These are phyloP conservation scores for Diddensiella caesifluorescens DNA, from an alignment of 805 yeast species.

Conservation along the genomic window DNA sequence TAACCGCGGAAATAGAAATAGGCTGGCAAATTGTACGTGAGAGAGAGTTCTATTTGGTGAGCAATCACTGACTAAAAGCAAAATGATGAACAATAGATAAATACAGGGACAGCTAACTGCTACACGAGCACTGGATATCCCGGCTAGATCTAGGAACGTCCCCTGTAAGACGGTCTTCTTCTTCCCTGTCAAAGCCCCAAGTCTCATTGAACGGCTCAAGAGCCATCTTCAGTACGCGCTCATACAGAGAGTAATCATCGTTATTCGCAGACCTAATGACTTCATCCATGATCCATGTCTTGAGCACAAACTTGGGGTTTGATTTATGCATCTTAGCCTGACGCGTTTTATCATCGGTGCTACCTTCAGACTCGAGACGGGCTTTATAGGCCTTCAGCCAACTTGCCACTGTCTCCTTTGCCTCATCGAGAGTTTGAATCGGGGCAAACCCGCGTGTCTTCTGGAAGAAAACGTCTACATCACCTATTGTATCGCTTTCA, in stretches of 20 bases:
- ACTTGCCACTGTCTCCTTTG: constrained; percentile 39
- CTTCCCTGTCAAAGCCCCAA: constrained; percentile 62
- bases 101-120: constrained; percentile 19
- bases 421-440: constrained; percentile 29
- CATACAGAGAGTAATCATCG: constrained; percentile 47
- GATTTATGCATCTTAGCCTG: constrained; percentile 37
- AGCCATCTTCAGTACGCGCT: constrained; percentile 66
- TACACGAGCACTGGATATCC: constrained; percentile 73
- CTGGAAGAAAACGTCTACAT: constrained; percentile 30
- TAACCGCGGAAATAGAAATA: no score
- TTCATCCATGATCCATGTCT: constrained; percentile 82
- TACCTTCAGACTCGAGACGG: constrained; percentile 37
- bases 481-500: constrained; percentile 23
- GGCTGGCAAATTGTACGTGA: no score
- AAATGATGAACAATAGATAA: background rate
- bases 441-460: constrained; percentile 33
- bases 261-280: constrained; percentile 57
- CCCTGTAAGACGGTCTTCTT: constrained; percentile 49
- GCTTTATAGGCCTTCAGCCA: constrained; percentile 52
- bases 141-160: constrained; percentile 47
- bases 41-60: no score
- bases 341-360: constrained; percentile 38
- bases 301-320: constrained; percentile 79
- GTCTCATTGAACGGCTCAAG: constrained; percentile 63
- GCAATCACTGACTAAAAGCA: constrained; percentile 1